Evolutionary conservation across 2,329 filamentous ascomycete genomes (phyloP), one percentile per base, ranked within the genome.

Genomic region (Pseudocercospora vitis): DNA sequence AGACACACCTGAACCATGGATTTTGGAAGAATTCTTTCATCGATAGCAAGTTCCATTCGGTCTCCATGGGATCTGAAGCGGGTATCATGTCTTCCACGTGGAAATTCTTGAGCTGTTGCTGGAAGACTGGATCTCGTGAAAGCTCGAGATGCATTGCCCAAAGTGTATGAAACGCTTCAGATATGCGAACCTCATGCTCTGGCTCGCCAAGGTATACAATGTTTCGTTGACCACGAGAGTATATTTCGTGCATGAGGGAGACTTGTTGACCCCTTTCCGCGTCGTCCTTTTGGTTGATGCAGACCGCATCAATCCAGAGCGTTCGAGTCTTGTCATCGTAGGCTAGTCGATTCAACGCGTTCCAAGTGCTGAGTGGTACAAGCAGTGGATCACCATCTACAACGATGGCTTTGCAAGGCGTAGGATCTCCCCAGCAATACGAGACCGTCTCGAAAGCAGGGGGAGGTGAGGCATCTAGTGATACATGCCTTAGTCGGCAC

Each of bases 341-440:
- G 16, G 42, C 42, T 7, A 46, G 14, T 21, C 42, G 11, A 2
- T 29, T 28, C 2, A 46, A 14, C 6, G 42, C 42, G n/a, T 19
- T 3, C 24, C 18, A 19, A 5, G 12, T 31, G n/a, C 19, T 46
- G 3, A 12, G 1, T 8, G 42, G 42, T 7, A 46, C 14, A 2
- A 9, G 23, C 8, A 46, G 26, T 5, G 7, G 7, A 9, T 7
- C 3, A 4, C 42, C 42, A 4, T 46, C 6, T 7, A 46, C 28
- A 3, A 46, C 7, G 7, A 46, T 14, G 3, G 3, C 12, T 4
- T 9, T 2, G 5, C 3, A 18, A 7, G 42, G 42, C 1, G 24
- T 31, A 9, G 42, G 24, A 46, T 46, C 24, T 11, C 42, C 24
- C 42, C 42, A 46, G 7, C 42, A 29, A 14, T 46, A 46, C 6